phyloP scores from a whole-genome alignment of 2,329 filamentous ascomycete species.

The Juglanconis oblonga region DNA sequence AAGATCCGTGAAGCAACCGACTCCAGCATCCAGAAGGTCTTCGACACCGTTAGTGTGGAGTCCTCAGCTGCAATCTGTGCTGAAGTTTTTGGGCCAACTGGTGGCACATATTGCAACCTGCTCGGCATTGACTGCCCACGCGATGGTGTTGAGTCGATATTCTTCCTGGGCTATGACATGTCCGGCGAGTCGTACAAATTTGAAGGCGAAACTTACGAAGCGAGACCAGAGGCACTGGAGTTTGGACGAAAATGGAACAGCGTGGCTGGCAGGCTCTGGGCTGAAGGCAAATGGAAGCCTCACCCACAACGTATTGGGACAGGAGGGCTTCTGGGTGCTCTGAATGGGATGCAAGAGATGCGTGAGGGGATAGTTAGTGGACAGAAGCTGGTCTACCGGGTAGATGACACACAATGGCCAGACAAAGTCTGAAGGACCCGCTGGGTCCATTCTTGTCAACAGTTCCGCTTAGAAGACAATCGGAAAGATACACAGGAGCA shows the following conservation, averaged over 20 bases:
- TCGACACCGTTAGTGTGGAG: neutral
- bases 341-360: slow-evolving; percentile 5
- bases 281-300: slow-evolving; percentile 1
- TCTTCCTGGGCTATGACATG: slow-evolving; percentile 11
- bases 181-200: slow-evolving; percentile 8
- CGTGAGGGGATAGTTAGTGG: slow-evolving; percentile 1
- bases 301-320: slow-evolving; percentile 2
- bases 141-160: slow-evolving; percentile 5
- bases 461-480: too few relatives aligned
- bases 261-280: slow-evolving; percentile 2
- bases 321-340: neutral
- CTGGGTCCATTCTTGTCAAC: too few relatives aligned
- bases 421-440: neutral
- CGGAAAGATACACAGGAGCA: too few relatives aligned
- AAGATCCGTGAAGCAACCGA: slow-evolving; percentile 36
- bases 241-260: slow-evolving; percentile 2
- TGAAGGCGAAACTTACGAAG: neutral
- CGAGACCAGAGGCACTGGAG: neutral
- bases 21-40: slow-evolving; percentile 30
- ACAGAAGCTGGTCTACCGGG: slow-evolving; percentile 12
- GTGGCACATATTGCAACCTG: slow-evolving; percentile 10
- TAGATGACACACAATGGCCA: slow-evolving; percentile 10
- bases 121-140: slow-evolving; percentile 7
- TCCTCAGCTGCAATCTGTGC: slow-evolving; percentile 7
- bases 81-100: neutral